phyloP scores from a whole-genome alignment of 352 stramenopile species.

The Phytophthora tubulina region DNA sequence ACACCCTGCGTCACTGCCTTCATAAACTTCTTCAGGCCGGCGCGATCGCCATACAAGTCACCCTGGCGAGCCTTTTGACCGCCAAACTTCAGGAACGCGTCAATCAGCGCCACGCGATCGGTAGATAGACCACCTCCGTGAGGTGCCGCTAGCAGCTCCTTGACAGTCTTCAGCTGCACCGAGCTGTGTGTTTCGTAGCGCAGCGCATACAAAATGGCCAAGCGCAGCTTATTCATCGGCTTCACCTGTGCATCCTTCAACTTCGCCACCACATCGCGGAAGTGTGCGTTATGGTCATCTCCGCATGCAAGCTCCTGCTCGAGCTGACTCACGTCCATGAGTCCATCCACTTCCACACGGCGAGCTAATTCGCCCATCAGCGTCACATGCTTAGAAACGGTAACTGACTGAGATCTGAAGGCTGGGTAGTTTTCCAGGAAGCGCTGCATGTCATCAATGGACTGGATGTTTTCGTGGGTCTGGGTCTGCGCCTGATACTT shows the following conservation, averaged over 20 bases:
- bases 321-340: slow-evolving; percentile 99
- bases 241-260: slow-evolving; percentile 90
- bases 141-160: slow-evolving; percentile 65
- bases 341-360: slow-evolving; percentile 95
- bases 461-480: slow-evolving; percentile 89
- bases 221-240: slow-evolving; percentile 97
- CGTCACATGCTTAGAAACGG: slow-evolving; percentile 99
- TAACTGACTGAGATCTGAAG: slow-evolving; percentile 95
- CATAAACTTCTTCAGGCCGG: slow-evolving; percentile 90
- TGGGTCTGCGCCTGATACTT: slow-evolving; percentile 87
- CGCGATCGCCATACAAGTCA: slow-evolving; percentile 85
- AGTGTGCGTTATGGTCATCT: slow-evolving; percentile 87
- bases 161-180: slow-evolving; percentile 83
- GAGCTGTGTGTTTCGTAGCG: slow-evolving; percentile 96
- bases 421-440: slow-evolving; percentile 99
- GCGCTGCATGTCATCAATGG: slow-evolving; percentile 98
- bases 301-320: slow-evolving; percentile 93
- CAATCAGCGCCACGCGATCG: slow-evolving; percentile 69
- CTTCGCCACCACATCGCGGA: slow-evolving; percentile 83
- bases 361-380: slow-evolving; percentile 98
- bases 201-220: slow-evolving; percentile 98
- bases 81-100: slow-evolving; percentile 78
- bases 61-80: slow-evolving; percentile 68
- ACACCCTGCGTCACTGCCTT: slow-evolving; percentile 95
- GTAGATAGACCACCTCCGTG: slow-evolving; percentile 47